Evolutionary conservation across 805 yeast genomes (phyloP), one percentile per base, ranked within the genome.

Genomic region (Pichia scutulata): DNA sequence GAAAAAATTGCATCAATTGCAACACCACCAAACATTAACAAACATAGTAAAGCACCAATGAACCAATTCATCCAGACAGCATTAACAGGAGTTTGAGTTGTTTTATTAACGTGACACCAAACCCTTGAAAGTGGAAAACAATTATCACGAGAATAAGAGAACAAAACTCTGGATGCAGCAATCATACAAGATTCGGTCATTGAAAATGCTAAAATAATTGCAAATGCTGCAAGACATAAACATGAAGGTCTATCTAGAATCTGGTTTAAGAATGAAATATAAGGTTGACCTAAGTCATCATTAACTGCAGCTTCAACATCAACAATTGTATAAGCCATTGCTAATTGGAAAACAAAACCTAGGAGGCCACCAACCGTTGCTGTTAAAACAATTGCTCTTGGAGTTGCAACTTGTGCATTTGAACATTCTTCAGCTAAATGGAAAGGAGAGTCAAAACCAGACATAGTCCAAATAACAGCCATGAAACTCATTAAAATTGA

Each of bases 371-470:
- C 83, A 44, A 73, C 65, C 13, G 72, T 60, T 9, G 82, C 71
- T 18, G 85, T 80, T 64, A 80, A 64, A 21, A 80, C 78, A 56
- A 82, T 82, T 26, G 86, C 86, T 52, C 74, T 72, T n/a, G 89
- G 88, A 10, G 83, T 80, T 6, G 85, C 86, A 14, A 70, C 65
- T 36, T 77, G 68, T 7, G 87, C 85, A 60, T 82, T 81, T 46
- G 81, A 67, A 56, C 84, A 78, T 59, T 84, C 89, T 66, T 84
- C 90, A n/a, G 86, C 74, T 53, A 84, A 69, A 59, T 84, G 89
- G 70, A 82, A 84, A 0, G 89, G 86, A 22, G 86, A 79, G 61
- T 84, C 89, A 60, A 81, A 84, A 23, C 88, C 89, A 43, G 84
- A 75, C 87, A 84, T 82, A 39, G 84, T 78, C 84, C 84, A 80